Conservation (phyloP, 2,329 filamentous ascomycete genomes). For the Xylaria sp. region DNA sequence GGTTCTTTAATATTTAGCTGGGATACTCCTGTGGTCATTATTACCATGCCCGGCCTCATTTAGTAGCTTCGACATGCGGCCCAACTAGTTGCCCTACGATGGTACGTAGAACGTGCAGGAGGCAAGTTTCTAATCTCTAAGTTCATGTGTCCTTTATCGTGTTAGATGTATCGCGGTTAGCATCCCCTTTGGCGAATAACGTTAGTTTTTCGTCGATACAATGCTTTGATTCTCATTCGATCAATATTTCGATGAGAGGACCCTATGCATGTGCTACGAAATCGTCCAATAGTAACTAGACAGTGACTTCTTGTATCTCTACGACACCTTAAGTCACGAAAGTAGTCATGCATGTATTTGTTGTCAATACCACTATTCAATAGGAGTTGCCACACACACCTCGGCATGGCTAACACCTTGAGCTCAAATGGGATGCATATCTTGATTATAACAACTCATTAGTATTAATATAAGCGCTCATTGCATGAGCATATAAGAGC, state of each 20-base stretch:
- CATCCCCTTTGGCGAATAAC: not conserved
- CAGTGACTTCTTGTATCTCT: not conserved
- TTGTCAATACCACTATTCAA: not conserved
- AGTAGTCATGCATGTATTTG: constrained; percentile 12
- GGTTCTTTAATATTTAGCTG: not conserved
- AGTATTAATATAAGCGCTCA: constrained; percentile 16
- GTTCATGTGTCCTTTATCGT: not conserved
- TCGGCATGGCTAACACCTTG: constrained; percentile 2
- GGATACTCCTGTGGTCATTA: not conserved
- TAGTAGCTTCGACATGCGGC: not conserved
- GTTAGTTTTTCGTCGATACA: not conserved
- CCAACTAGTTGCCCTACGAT: not conserved
- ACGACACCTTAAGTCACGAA: not conserved
- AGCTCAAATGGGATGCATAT: not conserved
- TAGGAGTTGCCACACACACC: constrained; percentile 17
- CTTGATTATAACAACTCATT: constrained; percentile 15
- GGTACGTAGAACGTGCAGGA: not conserved
- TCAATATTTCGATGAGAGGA: not conserved
- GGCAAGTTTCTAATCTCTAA: not conserved
- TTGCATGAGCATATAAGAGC: constrained; percentile 5
- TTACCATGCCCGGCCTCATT: not conserved
- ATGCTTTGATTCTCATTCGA: not conserved
- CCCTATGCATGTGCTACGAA: not conserved
- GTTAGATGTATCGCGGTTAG: not conserved
- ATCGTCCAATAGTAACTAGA: not conserved